Conservation (phyloP, 2,329 filamentous ascomycete genomes). For the Alternaria tenuissima region DNA sequence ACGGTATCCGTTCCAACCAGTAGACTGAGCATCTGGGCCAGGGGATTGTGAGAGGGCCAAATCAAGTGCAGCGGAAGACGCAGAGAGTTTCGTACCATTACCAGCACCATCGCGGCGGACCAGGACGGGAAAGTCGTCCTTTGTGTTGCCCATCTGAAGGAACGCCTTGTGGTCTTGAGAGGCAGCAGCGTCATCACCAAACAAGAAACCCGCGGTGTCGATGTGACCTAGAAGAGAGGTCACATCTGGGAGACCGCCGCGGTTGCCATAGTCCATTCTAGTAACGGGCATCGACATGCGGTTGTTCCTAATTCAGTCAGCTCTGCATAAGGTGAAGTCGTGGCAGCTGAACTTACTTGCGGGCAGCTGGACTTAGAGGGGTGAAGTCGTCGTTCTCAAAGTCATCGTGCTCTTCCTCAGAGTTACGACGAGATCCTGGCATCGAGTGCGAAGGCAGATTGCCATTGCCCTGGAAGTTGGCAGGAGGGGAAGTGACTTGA, state of each 20-base stretch:
- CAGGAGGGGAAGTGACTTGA: slow-evolving; percentile 78
- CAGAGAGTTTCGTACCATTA: slow-evolving; percentile 72
- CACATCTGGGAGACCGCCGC: slow-evolving; percentile 58
- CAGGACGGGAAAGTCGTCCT: slow-evolving; percentile 88
- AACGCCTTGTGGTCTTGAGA: slow-evolving; percentile 74
- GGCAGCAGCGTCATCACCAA: slow-evolving; percentile 70
- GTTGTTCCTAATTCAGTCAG: slow-evolving; percentile 68
- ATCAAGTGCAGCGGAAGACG: slow-evolving; percentile 82
- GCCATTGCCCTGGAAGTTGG: slow-evolving; percentile 61
- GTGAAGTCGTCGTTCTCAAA: slow-evolving; percentile 76
- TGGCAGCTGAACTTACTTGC: slow-evolving; percentile 44
- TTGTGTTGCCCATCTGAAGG: slow-evolving; percentile 74
- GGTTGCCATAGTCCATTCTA: slow-evolving; percentile 70
- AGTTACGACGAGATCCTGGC: slow-evolving; percentile 86
- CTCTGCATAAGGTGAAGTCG: slow-evolving; percentile 14
- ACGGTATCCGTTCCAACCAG: slow-evolving; percentile 70
- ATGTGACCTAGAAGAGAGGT: slow-evolving; percentile 74
- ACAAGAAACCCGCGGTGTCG: slow-evolving; percentile 85
- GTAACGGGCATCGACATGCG: slow-evolving; percentile 95
- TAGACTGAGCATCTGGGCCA: slow-evolving; percentile 63
- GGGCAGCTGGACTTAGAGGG: slow-evolving; percentile 43
- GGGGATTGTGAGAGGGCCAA: slow-evolving; percentile 75
- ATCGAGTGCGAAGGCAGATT: slow-evolving; percentile 83
- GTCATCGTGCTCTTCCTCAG: slow-evolving; percentile 83
- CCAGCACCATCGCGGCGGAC: slow-evolving; percentile 69